These are phyloP conservation scores for Pleoardoris graminearum DNA, from an alignment of 2,329 filamentous ascomycete species.

Conservation along the genomic window DNA sequence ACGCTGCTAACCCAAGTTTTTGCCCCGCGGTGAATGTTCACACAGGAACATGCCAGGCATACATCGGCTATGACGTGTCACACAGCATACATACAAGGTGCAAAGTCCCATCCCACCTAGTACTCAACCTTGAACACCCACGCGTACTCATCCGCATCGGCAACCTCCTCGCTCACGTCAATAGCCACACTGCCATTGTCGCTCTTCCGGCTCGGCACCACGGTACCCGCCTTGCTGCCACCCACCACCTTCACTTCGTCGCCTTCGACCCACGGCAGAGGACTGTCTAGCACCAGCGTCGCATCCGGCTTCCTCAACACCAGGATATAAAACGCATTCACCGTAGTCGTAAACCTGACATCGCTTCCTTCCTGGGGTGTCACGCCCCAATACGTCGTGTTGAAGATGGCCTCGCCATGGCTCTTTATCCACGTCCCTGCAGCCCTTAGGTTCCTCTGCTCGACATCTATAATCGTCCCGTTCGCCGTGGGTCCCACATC, in stretches of 20 bases:
- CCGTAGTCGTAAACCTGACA: constrained; percentile 57
- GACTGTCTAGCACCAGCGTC: constrained; percentile 41
- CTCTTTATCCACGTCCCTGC: constrained; percentile 59
- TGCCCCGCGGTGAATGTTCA: no score
- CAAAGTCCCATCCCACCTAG: constrained; percentile 14
- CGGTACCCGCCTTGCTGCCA: constrained; percentile 36
- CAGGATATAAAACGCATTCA: constrained; percentile 58
- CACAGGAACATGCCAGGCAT: no score
- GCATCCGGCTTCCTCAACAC: constrained; percentile 49
- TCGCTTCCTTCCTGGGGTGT: constrained; percentile 50
- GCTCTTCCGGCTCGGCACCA: constrained; percentile 8
- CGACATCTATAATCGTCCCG: constrained; percentile 57
- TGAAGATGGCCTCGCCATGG: constrained; percentile 60
- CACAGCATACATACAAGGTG: constrained; percentile 16
- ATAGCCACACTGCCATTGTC: constrained; percentile 7
- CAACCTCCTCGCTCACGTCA: constrained; percentile 9
- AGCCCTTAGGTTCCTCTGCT: constrained; percentile 53
- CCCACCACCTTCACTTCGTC: constrained; percentile 50
- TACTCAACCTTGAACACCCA: constrained; percentile 22
- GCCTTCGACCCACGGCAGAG: constrained; percentile 49
- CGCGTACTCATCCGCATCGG: constrained; percentile 10
- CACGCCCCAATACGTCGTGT: constrained; percentile 60
- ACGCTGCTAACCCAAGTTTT: no score
- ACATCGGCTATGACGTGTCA: no score
- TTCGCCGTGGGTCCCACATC: constrained; percentile 61